Conservation (phyloP, 306 rosid species). For the Inga leiocalycina region DNA sequence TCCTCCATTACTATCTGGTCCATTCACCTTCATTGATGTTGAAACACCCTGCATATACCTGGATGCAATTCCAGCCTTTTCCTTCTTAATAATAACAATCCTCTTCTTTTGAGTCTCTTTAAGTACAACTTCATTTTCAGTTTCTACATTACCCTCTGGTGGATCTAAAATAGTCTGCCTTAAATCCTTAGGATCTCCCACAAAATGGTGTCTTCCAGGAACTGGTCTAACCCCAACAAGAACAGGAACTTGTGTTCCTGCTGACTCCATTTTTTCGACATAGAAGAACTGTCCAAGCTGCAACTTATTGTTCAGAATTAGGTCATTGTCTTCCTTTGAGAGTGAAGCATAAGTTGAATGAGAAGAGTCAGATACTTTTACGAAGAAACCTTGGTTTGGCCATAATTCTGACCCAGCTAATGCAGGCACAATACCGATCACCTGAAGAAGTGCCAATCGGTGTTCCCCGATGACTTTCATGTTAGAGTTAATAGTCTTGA, state of each 20-base stretch:
- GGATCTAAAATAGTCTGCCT: conserved; percentile 91
- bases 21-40: conserved; percentile 48
- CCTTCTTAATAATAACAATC: conserved; percentile 84
- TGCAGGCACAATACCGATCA: conserved; percentile 85
- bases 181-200: conserved; percentile 87
- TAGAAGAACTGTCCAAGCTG: conserved; percentile 96
- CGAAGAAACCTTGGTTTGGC: conserved; percentile 85
- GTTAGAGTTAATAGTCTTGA: conserved; percentile 70
- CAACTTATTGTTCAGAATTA: conserved; percentile 78
- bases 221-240: conserved; percentile 76
- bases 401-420: conserved; percentile 83
- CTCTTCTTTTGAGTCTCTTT: conserved; percentile 56
- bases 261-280: conserved; percentile 57
- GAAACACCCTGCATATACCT: conserved; percentile 87
- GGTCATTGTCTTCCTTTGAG: conserved; percentile 78
- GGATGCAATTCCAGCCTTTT: conserved; percentile 73
- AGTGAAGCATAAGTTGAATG: conserved; percentile 86
- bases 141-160: conserved; percentile 43
- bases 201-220: conserved; percentile 80
- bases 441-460: conserved; percentile 84
- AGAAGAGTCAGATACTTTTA: conserved; percentile 91
- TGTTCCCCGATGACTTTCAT: conserved; percentile 79
- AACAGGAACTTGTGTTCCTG: conserved; percentile 77
- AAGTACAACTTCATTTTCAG: conserved; percentile 35
- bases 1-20: conserved; percentile 43